A percentile compares a stretch with the other conserved stretches of the same genome.
Evolutionary conservation across 1,284 basidiomycete genomes (phyloP).

Genomic region (Sanghuangporus baumii): DNA sequence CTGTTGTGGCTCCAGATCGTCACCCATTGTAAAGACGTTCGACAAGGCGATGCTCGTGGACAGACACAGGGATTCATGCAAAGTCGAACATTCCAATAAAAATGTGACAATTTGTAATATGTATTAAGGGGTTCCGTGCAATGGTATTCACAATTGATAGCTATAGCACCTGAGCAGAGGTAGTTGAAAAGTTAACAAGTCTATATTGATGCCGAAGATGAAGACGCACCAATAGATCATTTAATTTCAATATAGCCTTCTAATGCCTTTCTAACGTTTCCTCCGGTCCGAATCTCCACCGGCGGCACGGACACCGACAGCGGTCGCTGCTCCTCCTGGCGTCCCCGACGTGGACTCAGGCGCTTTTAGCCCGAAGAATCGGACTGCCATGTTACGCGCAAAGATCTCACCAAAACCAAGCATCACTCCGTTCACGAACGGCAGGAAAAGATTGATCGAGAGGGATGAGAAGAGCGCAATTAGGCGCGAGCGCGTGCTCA

Average conservation of each 20-base stretch:
- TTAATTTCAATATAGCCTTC: background rate
- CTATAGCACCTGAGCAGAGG: background rate
- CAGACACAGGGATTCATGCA: background rate
- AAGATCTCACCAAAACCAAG: constrained; percentile 98
- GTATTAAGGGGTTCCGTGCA: background rate
- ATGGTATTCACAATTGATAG: background rate
- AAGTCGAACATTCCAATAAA: background rate
- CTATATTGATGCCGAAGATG: background rate
- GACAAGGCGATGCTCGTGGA: no score
- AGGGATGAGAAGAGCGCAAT: constrained; percentile 77
- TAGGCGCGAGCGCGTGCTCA: constrained; percentile 59
- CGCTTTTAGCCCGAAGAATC: constrained; percentile 47
- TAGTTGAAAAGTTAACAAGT: background rate
- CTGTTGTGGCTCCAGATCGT: no score
- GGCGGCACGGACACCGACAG: constrained; percentile 14
- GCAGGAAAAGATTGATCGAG: constrained; percentile 88
- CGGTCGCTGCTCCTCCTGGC: constrained; percentile 26
- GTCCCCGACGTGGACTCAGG: background rate
- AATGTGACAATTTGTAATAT: background rate
- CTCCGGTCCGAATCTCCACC: background rate
- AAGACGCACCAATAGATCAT: background rate
- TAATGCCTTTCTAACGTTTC: background rate
- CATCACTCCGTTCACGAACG: constrained; percentile 98
- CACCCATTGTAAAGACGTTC: no score
- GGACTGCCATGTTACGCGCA: constrained; percentile 78